Evolutionary conservation across 495 filamentous ascomycete species (phyloP).

Genomic region (Lophiostoma macrostomum): DNA sequence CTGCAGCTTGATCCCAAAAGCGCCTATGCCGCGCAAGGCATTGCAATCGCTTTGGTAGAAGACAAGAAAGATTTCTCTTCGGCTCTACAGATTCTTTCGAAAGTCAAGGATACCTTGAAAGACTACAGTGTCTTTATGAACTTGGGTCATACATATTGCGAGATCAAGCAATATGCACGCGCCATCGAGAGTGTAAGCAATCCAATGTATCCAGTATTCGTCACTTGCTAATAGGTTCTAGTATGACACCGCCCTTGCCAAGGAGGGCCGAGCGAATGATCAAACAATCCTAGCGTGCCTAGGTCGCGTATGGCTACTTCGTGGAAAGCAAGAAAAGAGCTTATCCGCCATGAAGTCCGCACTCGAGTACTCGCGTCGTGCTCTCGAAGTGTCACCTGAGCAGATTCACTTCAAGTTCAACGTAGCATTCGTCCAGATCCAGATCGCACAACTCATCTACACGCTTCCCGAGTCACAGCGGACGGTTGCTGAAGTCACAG

Average conservation of each 20-base stretch:
- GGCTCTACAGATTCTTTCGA: conserved; percentile 81
- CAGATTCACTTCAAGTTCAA: conserved; percentile 94
- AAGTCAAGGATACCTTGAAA: conserved; percentile 81
- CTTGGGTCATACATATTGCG: conserved; percentile 85
- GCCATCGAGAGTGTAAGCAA: conserved; percentile 72
- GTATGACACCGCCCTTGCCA: conserved; percentile 85
- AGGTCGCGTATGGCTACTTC: conserved; percentile 87
- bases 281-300: conserved; percentile 83
- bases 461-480: conserved; percentile 69
- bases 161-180: conserved; percentile 80
- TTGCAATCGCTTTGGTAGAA: conserved; percentile 89
- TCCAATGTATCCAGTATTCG: neutral
- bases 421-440: conserved; percentile 93
- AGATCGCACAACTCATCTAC: conserved; percentile 80
- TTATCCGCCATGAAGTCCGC: conserved; percentile 78
- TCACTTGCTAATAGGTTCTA: conserved; percentile 36
- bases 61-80: conserved; percentile 81
- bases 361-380: conserved; percentile 81
- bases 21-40: conserved; percentile 91
- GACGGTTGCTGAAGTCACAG: conserved; percentile 72
- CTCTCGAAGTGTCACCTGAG: conserved; percentile 71
- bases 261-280: conserved; percentile 76
- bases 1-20: conserved; percentile 88
- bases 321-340: conserved; percentile 76
- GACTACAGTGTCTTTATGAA: conserved; percentile 87